phyloP scores from a whole-genome alignment of 2,329 filamentous ascomycete species.

The Diaporthe sp. region DNA sequence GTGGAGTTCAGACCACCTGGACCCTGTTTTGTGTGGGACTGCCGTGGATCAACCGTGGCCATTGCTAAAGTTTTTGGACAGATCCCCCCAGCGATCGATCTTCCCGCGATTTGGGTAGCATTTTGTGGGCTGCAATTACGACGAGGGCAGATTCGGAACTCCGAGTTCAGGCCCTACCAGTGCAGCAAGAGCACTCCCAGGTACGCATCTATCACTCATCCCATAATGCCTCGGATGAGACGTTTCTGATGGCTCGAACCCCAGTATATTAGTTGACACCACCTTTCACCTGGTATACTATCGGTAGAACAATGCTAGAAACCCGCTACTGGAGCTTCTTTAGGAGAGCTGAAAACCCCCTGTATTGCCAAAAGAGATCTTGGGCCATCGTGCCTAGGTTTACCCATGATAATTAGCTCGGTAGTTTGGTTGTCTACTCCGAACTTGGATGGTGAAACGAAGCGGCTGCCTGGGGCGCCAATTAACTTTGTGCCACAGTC shows the following conservation, averaged over 20 bases:
- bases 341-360: background rate
- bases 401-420: background rate
- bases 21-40: slow-evolving; percentile 21
- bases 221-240: background rate
- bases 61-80: slow-evolving; percentile 1
- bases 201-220: background rate
- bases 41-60: slow-evolving; percentile 1
- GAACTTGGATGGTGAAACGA: slow-evolving; percentile 14
- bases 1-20: background rate
- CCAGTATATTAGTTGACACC: background rate
- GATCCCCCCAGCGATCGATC: slow-evolving; percentile 22
- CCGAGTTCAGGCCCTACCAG: background rate
- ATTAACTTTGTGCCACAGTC: background rate
- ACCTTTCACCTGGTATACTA: background rate
- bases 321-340: slow-evolving; percentile 10
- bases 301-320: slow-evolving; percentile 7
- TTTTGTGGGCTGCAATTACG: background rate
- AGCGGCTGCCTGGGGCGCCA: background rate
- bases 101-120: slow-evolving; percentile 18
- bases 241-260: background rate
- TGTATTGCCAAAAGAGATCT: no score
- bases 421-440: slow-evolving; percentile 12
- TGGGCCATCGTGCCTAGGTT: background rate
- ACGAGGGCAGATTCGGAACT: background rate
- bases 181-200: background rate